Percentiles rank a stretch among this genome's conserved stretches.
These are phyloP conservation scores for Knufia fluminis DNA, from an alignment of 2,329 filamentous ascomycete species.

Conservation along the genomic window DNA sequence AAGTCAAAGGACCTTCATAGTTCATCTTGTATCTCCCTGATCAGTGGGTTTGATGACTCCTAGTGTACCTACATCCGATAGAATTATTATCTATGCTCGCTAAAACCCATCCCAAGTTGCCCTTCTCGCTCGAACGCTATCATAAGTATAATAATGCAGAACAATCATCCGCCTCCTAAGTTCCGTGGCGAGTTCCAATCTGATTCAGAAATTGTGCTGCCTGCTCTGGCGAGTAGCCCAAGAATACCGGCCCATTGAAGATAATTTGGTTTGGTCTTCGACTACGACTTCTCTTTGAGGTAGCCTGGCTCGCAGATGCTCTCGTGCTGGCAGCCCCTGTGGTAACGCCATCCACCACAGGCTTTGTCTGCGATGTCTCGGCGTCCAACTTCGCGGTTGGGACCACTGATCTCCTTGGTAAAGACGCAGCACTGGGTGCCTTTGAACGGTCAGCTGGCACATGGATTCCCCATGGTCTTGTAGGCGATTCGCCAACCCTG, in stretches of 20 bases:
- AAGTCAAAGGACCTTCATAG: constrained; percentile 22
- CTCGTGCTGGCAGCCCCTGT: not conserved
- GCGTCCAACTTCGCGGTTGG: constrained; percentile 13
- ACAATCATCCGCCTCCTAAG: not conserved
- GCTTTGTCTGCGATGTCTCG: not conserved
- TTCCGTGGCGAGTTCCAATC: constrained; percentile 10
- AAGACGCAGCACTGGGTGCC: constrained; percentile 25
- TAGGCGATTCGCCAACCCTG: constrained; percentile 86
- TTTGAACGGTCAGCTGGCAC: constrained; percentile 54
- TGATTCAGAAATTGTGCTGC: constrained; percentile 63
- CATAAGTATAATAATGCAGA: constrained; percentile 5
- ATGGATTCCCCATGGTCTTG: constrained; percentile 83
- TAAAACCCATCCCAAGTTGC: no score
- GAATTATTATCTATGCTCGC: no score
- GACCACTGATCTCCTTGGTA: constrained; percentile 14
- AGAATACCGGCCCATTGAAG: constrained; percentile 88
- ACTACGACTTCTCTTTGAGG: constrained; percentile 6
- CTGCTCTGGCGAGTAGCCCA: constrained; percentile 79
- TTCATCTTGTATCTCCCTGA: constrained; percentile 17
- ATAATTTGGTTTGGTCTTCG: constrained; percentile 51
- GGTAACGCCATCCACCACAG: not conserved
- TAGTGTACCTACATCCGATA: constrained; percentile 21
- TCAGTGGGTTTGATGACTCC: constrained; percentile 23
- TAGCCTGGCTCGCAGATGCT: constrained; percentile 5
- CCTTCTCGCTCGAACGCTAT: constrained; percentile 19